Evolutionary conservation across 2,329 filamentous ascomycete species (phyloP), one percentile per base, ranked within the genome.

Genomic region (Daldinia eschscholtzii): DNA sequence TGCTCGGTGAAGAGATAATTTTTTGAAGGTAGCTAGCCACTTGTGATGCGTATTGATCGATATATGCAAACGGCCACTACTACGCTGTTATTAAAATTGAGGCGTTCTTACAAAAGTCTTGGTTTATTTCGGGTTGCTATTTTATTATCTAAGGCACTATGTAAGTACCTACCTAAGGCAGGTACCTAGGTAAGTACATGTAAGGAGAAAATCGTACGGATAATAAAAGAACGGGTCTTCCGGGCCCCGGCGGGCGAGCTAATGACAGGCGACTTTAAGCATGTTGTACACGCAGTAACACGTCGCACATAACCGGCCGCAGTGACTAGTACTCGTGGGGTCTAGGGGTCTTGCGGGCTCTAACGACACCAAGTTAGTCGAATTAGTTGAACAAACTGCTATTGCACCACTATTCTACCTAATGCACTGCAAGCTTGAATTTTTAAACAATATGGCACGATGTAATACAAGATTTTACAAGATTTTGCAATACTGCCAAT

Each of bases 171-270:
- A 48, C 4, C 3, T 48, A 28, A 46, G 20, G 7, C 5, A 23
- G 9, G 44, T 48, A 26, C 9, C 20, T 28, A 33, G n/a, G 20
- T 12, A 28, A 12, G 33, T 35, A 39, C 20, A 48, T 48, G 44
- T 42, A 42, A 50, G 44, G 44, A 55, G 52, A 23, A 20, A 12
- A 15, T 15, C n/a, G 52, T 48, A 26, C 59, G 33, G 57, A 57
- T 64, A 68, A 68, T 66, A 68, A 68, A 68, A 68, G 57, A 64
- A 68, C 65, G 61, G 68, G 61, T 61, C 53, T 46, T 15, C 33
- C 30, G 42, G 50, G 52, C 9, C 57, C 62, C 61, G 68, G 46
- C 42, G 41, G 48, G 55, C 30, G 57, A 39, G 35, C 35, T 39
- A 39, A 44, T 39, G 41, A 41, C 20, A 39, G 53, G 23, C 35